Base-by-base conservation (phyloP, 169 alveolate genomes). In the Theileria equi region DNA sequence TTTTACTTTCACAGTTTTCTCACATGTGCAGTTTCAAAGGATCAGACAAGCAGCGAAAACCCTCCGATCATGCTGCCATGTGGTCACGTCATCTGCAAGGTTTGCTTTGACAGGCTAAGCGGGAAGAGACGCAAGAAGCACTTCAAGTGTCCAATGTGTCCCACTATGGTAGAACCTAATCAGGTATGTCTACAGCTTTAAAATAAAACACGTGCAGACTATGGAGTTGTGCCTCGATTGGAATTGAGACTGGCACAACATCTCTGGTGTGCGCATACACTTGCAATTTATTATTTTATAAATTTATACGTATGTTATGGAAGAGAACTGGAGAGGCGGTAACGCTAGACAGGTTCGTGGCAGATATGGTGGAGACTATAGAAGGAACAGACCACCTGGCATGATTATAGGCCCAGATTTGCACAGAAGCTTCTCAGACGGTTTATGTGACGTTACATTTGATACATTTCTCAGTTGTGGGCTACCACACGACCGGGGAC, bases 11-110 rank as follows among this genome's bases (percentile, higher is more conserved):
- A 81, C 80, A 78, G 89, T 40, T 55, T 60, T 25, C 49, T 81
- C 41, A 59, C 89, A 23, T 81, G 89, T 38, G 81, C 89, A 2
- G 88, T 81, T 29, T 67, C 88, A n/a, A 70, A 81, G 29, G 88
- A 77, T 28, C 89, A 81, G 26, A 81, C 89, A 16, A 47, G 68
- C 17, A 77, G 45, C 53, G 38, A 25, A 23, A 81, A 81, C 73
- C 80, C 49, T 1, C 88, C 89, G 26, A 63, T 81, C 1, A 71
- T 77, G 72, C 72, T 81, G 28, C 61, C 84, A 3, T 81, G 89
- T 28, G 89, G 89, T 26, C 89, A 81, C 48, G 81, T 72, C 25
- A 81, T 77, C 1, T 81, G 88, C 55, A 66, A 64, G 29, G 17
- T 23, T 10, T 76, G 85, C 67, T 64, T 8, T 8, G 85, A 64